Conservation (phyloP, 345 rosid species). For the Eucalyptus erythrocorys region DNA sequence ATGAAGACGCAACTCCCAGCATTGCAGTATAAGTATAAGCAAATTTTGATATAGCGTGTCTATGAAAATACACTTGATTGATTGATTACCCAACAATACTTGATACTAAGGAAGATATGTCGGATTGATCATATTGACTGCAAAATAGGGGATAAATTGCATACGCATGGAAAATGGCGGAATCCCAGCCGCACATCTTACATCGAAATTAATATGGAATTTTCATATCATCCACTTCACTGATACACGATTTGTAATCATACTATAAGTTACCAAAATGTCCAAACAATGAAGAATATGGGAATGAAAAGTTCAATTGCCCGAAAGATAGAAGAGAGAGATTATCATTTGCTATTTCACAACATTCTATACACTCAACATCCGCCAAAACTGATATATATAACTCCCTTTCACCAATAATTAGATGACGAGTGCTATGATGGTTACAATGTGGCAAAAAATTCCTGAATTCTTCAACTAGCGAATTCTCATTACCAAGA, state of each 20-base stretch:
- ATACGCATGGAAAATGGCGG: neutral
- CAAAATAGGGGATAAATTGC: neutral
- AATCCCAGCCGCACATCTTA: neutral
- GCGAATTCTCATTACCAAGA: neutral
- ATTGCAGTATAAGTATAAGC: neutral
- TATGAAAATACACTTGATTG: neutral
- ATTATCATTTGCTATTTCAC: neutral
- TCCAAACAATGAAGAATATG: neutral
- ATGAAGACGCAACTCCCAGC: neutral
- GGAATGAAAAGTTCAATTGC: neutral
- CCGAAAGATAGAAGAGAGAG: neutral
- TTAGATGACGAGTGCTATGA: neutral
- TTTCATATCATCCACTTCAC: neutral
- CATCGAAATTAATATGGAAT: neutral
- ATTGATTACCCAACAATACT: neutral
- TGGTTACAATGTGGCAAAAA: neutral
- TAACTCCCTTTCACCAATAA: neutral
- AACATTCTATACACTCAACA: neutral
- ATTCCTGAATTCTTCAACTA: neutral
- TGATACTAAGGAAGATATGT: neutral
- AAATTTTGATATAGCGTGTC: neutral
- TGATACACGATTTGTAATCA: neutral
- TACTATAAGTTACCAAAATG: neutral
- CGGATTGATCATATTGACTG: neutral
- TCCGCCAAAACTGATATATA: neutral